Conservation (phyloP, 139 green algal species). For the Coelastrella sp. region DNA sequence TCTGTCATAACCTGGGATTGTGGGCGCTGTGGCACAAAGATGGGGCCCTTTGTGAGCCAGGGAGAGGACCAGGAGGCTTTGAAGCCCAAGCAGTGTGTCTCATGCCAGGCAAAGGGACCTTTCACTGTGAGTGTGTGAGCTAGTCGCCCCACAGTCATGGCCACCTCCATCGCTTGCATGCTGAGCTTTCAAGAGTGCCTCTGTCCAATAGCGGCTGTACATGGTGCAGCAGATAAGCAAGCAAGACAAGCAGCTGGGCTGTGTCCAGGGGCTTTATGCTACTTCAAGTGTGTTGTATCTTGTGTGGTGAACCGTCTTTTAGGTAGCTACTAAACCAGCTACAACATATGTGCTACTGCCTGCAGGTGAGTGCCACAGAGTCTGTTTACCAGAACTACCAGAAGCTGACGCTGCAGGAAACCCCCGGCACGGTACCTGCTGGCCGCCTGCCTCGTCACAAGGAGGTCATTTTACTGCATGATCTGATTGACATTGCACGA, state of each 20-base stretch:
- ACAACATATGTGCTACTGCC: too few relatives aligned
- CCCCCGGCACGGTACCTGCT: constrained; percentile 91
- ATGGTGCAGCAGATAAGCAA: too few relatives aligned
- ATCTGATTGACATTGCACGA: constrained; percentile 95
- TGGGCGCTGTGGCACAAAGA: constrained; percentile 84
- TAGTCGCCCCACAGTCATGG: too few relatives aligned
- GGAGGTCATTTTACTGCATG: constrained; percentile 96
- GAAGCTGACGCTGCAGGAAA: constrained; percentile 98
- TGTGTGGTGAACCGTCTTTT: too few relatives aligned
- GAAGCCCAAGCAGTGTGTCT: constrained; percentile 84
- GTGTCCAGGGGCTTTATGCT: too few relatives aligned
- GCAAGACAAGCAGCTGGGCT: too few relatives aligned
- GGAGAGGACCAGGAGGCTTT: constrained; percentile 73
- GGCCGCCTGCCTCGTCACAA: constrained; percentile 97
- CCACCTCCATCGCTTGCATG: too few relatives aligned
- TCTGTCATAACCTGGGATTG: constrained; percentile 94
- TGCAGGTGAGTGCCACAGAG: constrained; percentile 84
- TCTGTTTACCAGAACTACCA: constrained; percentile 99
- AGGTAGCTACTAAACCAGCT: too few relatives aligned
- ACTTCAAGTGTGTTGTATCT: too few relatives aligned
- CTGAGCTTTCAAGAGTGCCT: too few relatives aligned
- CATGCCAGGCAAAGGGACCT: constrained; percentile 92
- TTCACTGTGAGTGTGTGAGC: constrained; percentile 79
- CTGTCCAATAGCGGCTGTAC: too few relatives aligned
- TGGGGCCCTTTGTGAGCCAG: constrained; percentile 92